Base-by-base conservation (phyloP, 164 flowering plant genomes). In the Stephania japonica region DNA sequence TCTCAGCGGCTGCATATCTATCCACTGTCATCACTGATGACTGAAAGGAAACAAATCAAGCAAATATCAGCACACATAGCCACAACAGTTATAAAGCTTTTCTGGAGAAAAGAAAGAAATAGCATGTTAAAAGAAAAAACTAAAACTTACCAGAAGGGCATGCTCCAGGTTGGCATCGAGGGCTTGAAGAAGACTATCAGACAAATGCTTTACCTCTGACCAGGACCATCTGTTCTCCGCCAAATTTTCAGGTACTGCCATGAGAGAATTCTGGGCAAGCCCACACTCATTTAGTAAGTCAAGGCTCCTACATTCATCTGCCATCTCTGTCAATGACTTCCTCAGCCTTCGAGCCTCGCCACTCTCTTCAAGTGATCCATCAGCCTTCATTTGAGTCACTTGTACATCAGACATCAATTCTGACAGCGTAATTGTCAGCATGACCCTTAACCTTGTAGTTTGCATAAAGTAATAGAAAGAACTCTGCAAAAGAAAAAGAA, bases 361-460 rank as follows among this genome's bases (percentile, higher is more conserved):
- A 79, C 97, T 96, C 84, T 93, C 97, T 84, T 96, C 98, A 56
- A 91, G 89, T 68, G 88, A 87, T 70, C 97, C 98, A 85, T 96
- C 97, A 73, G 98, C 74, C 75, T 85, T 90, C 98, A 90, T 93
- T 81, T 93, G 97, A 76, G 95, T 96, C 61, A 91, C 94, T 89
- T 90, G 99, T 68, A 96, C 92, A 81, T 96, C 99, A 74, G 99
- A 96, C 99, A 93, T 87, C 77, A 96, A 78, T 82, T 96, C 99
- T 5, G 99, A 96, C 80, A 96, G 75, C 50, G 99, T 93, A 73
- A 96, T 96, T 16, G 97, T 93, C 81, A 96, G 85, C 95, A 96
- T 88, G 41, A 86, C 99, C 81, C 99, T 86, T 82, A 96, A 78
- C 78, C 99, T 87, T 72, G 92, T 91, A 72, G 97, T 91, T 71